Percentiles rank a stretch among this genome's conserved stretches.
Evolutionary conservation across 208 protist species (phyloP).

Genomic region (Leishmania tarentolae): DNA sequence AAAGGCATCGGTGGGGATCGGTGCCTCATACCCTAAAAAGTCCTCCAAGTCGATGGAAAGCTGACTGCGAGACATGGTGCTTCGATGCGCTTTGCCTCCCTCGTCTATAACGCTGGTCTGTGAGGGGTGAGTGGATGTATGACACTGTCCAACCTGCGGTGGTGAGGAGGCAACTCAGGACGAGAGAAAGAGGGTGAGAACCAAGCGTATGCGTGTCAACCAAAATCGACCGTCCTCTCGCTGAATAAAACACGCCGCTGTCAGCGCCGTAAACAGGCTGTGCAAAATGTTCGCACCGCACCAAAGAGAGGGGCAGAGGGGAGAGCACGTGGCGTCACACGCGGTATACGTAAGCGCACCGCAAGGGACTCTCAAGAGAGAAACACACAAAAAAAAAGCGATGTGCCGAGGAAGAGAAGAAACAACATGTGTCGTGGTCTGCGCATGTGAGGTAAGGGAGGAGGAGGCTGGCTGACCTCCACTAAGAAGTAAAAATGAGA

Average conservation of each 20-base stretch:
- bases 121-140: neutral
- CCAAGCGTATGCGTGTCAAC: neutral
- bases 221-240: neutral
- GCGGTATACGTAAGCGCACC: neutral
- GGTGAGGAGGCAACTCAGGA: neutral
- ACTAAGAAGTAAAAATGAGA: neutral
- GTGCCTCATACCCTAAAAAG: slow-evolving; percentile 11
- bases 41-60: slow-evolving; percentile 24
- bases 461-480: neutral
- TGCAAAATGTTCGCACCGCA: neutral
- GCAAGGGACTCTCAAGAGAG: neutral
- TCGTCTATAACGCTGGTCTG: neutral
- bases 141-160: neutral
- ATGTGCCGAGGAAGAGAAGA: neutral
- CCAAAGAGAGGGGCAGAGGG: neutral
- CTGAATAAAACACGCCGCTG: neutral
- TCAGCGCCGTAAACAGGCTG: neutral
- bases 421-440: neutral
- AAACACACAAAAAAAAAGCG: neutral
- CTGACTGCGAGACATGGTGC: slow-evolving; percentile 21
- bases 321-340: neutral
- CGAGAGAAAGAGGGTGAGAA: neutral
- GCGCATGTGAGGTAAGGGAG: neutral
- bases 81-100: neutral
- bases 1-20: slow-evolving; percentile 9